Base-by-base conservation (phyloP, 768 basidiomycete genomes). In the Agaricus sinodeliciosus region DNA sequence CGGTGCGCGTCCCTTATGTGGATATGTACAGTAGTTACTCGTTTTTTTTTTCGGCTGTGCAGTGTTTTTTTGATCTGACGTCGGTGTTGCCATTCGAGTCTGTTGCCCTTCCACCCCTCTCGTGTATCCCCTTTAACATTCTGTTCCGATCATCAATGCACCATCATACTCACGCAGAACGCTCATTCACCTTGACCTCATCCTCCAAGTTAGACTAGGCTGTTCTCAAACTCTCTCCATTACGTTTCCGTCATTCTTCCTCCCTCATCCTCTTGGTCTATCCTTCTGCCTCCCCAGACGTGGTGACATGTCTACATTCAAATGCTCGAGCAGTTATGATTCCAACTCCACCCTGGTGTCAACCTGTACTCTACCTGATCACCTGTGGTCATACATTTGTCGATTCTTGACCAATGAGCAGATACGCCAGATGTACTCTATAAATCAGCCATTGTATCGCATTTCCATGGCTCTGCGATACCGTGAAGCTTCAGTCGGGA, bases 401-500 rank as follows among this genome's bases (percentile, higher is more conserved):
- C 51, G 37, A 4, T 53, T 27, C 36, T 19, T 53, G 44, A 53
- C 52, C 1, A 37, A 54, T 9, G 46, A 54, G 19, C 52, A 54
- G 25, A 28, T 47, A 41, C 52, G 37, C 28, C 45, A 40, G 28
- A 54, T 48, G 45, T 54, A 47, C 27, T 12, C 43, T 15, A 19
- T 54, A 16, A 54, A 54, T 15, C 45, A 40, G 12, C 15, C 52
- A 2, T 8, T 47, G 19, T 48, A 42, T 35, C 52, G 39, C 15
- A 54, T 54, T 26, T 34, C 52, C 22, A 47, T 54, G 52, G 40
- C 37, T 9, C 28, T 48, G 45, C 45, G 52, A 9, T 54, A 54
- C 25, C 27, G 41, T 16, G 39, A 42, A 34, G 39, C 44, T 2
- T 40, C 36, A 3, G 26, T 46, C 19, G 51, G 51, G n/a, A 46